phyloP scores from a whole-genome alignment of 192 early-diverging fungal species.

The Piromyces sp. region DNA sequence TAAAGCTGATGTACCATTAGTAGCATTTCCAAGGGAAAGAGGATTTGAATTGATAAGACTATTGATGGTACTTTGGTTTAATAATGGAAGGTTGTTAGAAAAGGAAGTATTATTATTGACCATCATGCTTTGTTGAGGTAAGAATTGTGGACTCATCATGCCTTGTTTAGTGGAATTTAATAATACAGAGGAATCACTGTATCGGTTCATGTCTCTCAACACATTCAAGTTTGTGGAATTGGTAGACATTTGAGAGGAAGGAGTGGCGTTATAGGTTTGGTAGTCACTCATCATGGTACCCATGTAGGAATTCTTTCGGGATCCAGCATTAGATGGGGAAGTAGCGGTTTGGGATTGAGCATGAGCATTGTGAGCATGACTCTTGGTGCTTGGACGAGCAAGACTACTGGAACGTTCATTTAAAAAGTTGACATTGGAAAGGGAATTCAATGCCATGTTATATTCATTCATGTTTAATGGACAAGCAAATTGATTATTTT shows the following conservation, averaged over 20 bases:
- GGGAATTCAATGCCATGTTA: neutral
- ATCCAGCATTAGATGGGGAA: neutral
- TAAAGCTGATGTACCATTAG: neutral
- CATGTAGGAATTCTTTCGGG: neutral
- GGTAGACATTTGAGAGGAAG: too few species aligned
- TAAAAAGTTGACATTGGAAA: neutral
- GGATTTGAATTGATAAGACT: neutral
- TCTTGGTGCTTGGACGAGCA: neutral
- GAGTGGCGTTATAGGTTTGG: neutral
- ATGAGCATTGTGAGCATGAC: neutral
- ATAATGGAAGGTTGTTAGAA: neutral
- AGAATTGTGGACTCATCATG: neutral
- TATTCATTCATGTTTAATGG: neutral
- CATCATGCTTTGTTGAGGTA: neutral
- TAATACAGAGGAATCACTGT: neutral
- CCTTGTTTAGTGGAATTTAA: neutral
- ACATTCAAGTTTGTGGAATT: neutral
- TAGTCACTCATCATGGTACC: neutral
- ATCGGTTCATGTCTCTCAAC: neutral
- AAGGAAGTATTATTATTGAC: neutral
- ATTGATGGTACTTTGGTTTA: neutral
- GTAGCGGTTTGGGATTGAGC: neutral
- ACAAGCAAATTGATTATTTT: neutral
- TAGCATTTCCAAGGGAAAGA: neutral
- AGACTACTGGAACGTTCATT: neutral